These are phyloP conservation scores for Marasmius fiardii DNA, from an alignment of 1,284 basidiomycete species.

Conservation along the genomic window DNA sequence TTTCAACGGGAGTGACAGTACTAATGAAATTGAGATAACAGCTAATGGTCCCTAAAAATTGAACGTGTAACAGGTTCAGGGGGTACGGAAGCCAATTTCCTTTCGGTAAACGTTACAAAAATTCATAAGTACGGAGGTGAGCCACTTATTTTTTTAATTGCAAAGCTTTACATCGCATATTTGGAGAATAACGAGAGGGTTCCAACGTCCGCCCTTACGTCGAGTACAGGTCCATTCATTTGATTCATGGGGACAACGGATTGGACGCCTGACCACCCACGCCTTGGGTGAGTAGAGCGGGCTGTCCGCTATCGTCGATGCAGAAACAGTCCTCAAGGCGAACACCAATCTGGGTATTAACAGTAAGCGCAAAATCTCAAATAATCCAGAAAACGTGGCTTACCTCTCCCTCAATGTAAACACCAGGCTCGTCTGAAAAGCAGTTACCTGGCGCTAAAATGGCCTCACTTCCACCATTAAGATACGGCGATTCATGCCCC, in stretches of 20 bases:
- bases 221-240: neutral
- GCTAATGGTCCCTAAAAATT: too few species aligned
- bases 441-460: conserved; percentile 63
- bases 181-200: too few species aligned
- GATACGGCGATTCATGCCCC: conserved; percentile 79
- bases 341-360: conserved; percentile 54
- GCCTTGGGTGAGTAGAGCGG: conserved; percentile 56
- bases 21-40: too few species aligned
- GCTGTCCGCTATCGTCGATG: conserved; percentile 49
- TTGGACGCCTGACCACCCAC: conserved; percentile 56
- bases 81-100: too few species aligned
- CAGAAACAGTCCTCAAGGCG: conserved; percentile 84
- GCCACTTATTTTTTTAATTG: too few species aligned
- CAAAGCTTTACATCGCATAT: too few species aligned
- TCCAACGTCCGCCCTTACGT: too few species aligned
- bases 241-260: conserved; percentile 46
- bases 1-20: too few species aligned
- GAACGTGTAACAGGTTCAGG: too few species aligned
- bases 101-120: too few species aligned
- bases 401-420: conserved; percentile 77
- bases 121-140: too few species aligned
- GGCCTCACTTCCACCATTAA: conserved; percentile 63
- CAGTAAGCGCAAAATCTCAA: neutral
- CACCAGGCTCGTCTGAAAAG: conserved; percentile 82
- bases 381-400: conserved; percentile 13